phyloP scores from a whole-genome alignment of 164 flowering plant species.

The Cinnamomum micranthum region DNA sequence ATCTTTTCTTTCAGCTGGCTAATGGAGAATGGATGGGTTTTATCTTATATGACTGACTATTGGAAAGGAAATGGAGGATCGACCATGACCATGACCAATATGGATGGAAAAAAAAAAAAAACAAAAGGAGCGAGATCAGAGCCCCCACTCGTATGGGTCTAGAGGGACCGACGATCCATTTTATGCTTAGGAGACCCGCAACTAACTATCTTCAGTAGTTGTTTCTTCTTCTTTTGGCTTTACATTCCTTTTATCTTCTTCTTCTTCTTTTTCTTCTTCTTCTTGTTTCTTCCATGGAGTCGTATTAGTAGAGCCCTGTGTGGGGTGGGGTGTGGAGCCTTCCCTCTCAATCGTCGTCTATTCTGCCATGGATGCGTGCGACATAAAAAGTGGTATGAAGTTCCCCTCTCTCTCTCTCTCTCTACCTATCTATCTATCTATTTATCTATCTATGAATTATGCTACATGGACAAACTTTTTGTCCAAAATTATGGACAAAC shows the following conservation, averaged over 20 bases:
- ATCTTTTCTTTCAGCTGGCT: too few species aligned
- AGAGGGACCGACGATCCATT: background rate
- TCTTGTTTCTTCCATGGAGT: background rate
- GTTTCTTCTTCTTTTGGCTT: conserved; percentile 8
- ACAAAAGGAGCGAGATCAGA: too few species aligned
- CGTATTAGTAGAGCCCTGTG: background rate
- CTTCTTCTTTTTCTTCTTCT: background rate
- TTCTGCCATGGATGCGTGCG: conserved; percentile 32
- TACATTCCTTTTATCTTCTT: background rate
- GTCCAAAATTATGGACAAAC: too few species aligned
- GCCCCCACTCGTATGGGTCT: background rate
- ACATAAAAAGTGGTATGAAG: conserved; percentile 24
- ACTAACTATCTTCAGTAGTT: background rate
- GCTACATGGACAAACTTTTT: too few species aligned
- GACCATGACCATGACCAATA: too few species aligned
- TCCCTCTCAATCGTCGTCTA: conserved; percentile 6
- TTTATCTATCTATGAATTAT: too few species aligned
- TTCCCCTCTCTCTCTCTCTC: conserved; percentile 6
- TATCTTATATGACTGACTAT: too few species aligned
- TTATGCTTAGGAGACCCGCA: background rate
- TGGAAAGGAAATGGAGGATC: too few species aligned
- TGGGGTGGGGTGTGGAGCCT: background rate
- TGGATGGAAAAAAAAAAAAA: too few species aligned
- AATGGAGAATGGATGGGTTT: too few species aligned
- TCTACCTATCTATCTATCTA: too few species aligned